Evolutionary conservation across 1,284 basidiomycete species (phyloP).

Genomic region (Trichosporon sp.): DNA sequence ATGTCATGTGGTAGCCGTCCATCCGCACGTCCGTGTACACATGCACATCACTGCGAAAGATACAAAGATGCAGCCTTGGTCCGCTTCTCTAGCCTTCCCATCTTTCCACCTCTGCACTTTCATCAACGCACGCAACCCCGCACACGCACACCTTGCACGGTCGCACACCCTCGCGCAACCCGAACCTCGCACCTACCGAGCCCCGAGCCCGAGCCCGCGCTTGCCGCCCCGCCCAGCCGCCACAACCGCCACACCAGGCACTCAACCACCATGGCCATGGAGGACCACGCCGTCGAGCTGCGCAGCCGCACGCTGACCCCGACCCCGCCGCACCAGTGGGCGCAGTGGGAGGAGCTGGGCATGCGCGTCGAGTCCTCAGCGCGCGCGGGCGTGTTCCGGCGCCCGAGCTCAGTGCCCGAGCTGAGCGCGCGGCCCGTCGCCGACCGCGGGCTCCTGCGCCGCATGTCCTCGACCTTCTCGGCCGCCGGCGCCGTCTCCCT

Average conservation of each 20-base stretch:
- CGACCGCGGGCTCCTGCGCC: background rate
- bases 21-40: background rate
- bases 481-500: background rate
- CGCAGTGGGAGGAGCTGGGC: background rate
- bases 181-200: background rate
- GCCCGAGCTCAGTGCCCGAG: background rate
- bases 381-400: background rate
- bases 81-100: background rate
- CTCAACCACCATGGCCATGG: background rate
- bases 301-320: background rate
- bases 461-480: background rate
- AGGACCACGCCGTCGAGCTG: background rate
- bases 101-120: background rate
- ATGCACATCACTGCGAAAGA: background rate
- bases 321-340: background rate
- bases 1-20: background rate
- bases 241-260: background rate
- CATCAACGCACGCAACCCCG: no score
- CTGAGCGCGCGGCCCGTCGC: background rate
- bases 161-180: background rate
- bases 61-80: background rate
- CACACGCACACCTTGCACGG: no score
- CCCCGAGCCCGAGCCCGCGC: background rate
- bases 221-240: no score
- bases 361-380: background rate